A percentile compares a stretch with the other conserved stretches of the same genome.
Evolutionary conservation across 331 rosid genomes (phyloP).

Genomic region (Rosa hybrid): DNA sequence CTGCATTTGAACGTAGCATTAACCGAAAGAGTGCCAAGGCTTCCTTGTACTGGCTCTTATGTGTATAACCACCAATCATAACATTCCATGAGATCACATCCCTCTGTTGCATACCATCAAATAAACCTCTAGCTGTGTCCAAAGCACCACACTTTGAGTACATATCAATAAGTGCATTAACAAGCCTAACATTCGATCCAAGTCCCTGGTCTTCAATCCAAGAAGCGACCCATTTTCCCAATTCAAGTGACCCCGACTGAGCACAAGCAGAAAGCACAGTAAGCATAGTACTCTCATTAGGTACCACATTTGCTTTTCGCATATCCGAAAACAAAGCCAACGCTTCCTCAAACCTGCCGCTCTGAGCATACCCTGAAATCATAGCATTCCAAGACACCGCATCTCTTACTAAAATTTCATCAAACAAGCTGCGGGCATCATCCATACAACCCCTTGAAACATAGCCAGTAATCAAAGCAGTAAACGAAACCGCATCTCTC

Average conservation of each 20-base stretch:
- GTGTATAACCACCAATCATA: constrained; percentile 76
- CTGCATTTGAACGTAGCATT: constrained; percentile 55
- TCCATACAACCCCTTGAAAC: constrained; percentile 52
- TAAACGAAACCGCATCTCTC: constrained; percentile 67
- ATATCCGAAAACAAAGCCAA: constrained; percentile 53
- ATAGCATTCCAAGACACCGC: constrained; percentile 87
- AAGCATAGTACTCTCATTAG: constrained; percentile 63
- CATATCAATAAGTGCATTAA: constrained; percentile 74
- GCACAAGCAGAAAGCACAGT: constrained; percentile 67
- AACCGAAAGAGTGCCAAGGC: constrained; percentile 58
- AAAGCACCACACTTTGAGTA: constrained; percentile 69
- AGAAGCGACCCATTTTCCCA: constrained; percentile 60
- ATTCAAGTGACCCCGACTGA: constrained; percentile 45
- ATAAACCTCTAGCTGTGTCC: constrained; percentile 57
- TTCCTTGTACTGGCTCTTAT: constrained; percentile 50
- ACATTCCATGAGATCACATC: constrained; percentile 83
- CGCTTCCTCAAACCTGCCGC: constrained; percentile 58
- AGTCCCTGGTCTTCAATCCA: constrained; percentile 57
- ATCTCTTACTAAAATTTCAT: constrained; percentile 58
- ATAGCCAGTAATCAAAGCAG: constrained; percentile 73
- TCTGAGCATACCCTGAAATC: constrained; percentile 73
- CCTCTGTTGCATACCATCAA: constrained; percentile 54
- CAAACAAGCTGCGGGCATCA: constrained; percentile 61
- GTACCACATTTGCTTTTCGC: constrained; percentile 43
- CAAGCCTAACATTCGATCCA: constrained; percentile 52